Base-by-base conservation (phyloP, 352 stramenopile genomes). In the Phytophthora sojae region DNA sequence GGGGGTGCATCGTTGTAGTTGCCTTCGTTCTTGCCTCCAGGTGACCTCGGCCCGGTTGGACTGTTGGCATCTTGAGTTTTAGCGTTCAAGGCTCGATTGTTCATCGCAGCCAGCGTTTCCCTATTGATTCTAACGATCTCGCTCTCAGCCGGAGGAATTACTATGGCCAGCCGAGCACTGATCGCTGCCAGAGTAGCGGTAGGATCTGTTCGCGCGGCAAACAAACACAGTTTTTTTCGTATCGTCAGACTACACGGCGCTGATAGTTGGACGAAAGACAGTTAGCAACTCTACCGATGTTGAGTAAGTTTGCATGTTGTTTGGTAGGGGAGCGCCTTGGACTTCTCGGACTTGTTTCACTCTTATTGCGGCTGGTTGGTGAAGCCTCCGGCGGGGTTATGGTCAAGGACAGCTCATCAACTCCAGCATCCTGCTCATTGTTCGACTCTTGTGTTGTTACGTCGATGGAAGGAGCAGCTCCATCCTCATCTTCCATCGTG, bases 101-200 rank as follows among this genome's bases (percentile, higher is more conserved):
- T 32, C 54, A 75, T 51, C 12, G 67, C 45, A 15, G 71, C 50
- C 12, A 87, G 54, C 3, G 66, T 70, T 51, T 93, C 83, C 35
- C 84, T 80, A 39, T 91, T 91, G 58, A 96, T 88, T 32, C 86
- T 73, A 4, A 72, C 70, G 25, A 96, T 95, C 69, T 96, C 87
- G 26, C 81, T 82, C 58, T 96, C 89, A 0, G 82, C 87, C 35
- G 85, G 82, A 44, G 74, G 77, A 30, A 95, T 64, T 21, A 80
- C 64, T 0, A 80, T 71, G 12, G 85, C 75, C 32, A 93, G 58
- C 4, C 81, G 76, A 14, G 87, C 82, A 61, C 85, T 92, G 53
- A 94, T 92, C 3, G 85, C 81, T 17, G 82, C 85, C 9, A 93
- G 58, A 25, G 81, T 79, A 54, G 71, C 75, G 14, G 77, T 69